Evolutionary conservation across 495 filamentous ascomycete species (phyloP).

Genomic region (Aspergillus avenaceus): DNA sequence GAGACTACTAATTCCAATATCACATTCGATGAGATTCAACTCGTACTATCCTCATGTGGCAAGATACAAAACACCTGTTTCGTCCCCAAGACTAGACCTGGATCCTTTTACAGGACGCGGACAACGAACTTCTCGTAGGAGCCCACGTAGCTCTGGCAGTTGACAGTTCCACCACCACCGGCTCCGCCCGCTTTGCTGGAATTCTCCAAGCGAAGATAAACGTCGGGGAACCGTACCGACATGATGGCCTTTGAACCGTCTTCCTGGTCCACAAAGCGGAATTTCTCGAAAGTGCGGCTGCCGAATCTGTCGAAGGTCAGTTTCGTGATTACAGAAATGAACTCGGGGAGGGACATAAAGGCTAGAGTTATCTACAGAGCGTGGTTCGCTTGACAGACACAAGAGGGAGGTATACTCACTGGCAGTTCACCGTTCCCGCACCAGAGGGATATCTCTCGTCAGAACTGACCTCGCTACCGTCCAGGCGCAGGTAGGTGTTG

Average conservation of each 20-base stretch:
- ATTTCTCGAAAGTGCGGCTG: not conserved
- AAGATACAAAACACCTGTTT: too few relatives aligned
- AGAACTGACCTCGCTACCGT: not conserved
- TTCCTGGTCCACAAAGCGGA: not conserved
- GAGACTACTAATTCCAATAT: too few relatives aligned
- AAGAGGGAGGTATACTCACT: not conserved
- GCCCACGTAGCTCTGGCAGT: constrained; percentile 2
- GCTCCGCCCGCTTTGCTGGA: not conserved
- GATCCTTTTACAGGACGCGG: not conserved
- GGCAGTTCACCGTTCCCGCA: not conserved
- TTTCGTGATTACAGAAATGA: not conserved
- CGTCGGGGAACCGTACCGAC: not conserved
- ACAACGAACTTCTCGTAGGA: not conserved
- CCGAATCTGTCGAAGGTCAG: not conserved
- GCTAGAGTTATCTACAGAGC: too few relatives aligned
- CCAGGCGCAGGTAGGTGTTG: not conserved
- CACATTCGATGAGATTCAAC: too few relatives aligned
- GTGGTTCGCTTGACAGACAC: too few relatives aligned
- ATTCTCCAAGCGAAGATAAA: constrained; percentile 1
- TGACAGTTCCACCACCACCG: not conserved
- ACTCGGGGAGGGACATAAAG: too few relatives aligned
- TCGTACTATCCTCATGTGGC: too few relatives aligned
- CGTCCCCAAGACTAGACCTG: too few relatives aligned
- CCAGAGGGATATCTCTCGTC: not conserved
- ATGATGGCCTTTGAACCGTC: constrained; percentile 1